Evolutionary conservation across 2,329 filamentous ascomycete species (phyloP), one percentile per base, ranked within the genome.

Genomic region (Aspergillus felis): DNA sequence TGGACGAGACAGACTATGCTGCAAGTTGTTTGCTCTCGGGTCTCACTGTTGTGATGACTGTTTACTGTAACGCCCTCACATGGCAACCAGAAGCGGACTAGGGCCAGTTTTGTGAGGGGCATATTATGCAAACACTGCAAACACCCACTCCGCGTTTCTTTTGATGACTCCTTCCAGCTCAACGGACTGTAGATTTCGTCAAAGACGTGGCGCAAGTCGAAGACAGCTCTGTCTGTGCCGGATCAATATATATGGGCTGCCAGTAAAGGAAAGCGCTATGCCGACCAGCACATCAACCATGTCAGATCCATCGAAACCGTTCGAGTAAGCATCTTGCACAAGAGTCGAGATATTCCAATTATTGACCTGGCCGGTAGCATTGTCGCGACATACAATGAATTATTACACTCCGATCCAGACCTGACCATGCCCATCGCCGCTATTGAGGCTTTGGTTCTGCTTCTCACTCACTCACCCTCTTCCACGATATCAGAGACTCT

Each of bases 351-450:
- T 47, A 47, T 47, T 24, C 22, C 12, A 47, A 6, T 47, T 6
- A 25, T 24, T 47, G 44, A 47, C 44, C 35, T 44, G 35, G 50
- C 7, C 28, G 64, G 62, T 64, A 81, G 79, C 73, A 86, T 90
- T 60, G 86, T 89, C 65, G 76, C 81, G 56, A 84, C 85, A 50
- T 90, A 90, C 78, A 81, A 84, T 67, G 76, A 80, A 51, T 82
- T 89, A 51, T 82, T 90, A 59, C 71, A 71, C 57, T 81, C 84
- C 53, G 92, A 97, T 73, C 83, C 89, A 10, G 90, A 96, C 61
- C 83, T 97, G 54, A 97, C 93, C 38, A 97, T 96, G 85, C 92
- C 94, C 61, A 90, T 99, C 55, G 94, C 94, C 22, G 92, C 92
- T 58, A 96, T 96, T 71, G 91, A 96, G 78, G 87, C 92, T 28